Evolutionary conservation across 345 rosid species (phyloP), one percentile per base, ranked within the genome.

Genomic region (Angophora floribunda): DNA sequence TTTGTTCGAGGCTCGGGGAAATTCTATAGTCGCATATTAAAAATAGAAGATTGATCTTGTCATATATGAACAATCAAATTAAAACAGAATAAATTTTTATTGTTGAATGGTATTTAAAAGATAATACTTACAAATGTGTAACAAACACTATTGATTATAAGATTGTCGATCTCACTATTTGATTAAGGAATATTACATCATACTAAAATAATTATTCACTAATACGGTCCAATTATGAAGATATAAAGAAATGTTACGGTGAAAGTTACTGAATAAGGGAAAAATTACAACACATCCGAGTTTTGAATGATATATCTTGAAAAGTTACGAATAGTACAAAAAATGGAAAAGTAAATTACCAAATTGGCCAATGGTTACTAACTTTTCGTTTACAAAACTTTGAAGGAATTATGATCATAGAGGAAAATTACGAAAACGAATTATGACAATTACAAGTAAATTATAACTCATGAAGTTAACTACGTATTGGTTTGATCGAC

Each of bases 41-140:
- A 22, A 70, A 70, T 17, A 70, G 2, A 19, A 70, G 0, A 17
- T 36, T 19, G 80, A 13, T 70, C 47, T 5, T 4, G 4, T 36
- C 1, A 0, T 1, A 8, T 9, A 19, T 36, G 6, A 1, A 41
- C 13, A 0, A 4, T 19, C 36, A 70, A 26, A 36, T 36, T 36
- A 70, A 36, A 13, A 44, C 47, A 70, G 26, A 70, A 36, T 36
- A 9, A 36, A 70, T 70, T 70, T 70, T 13, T 9, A 36, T 7
- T 2, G 4, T 30, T 0, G 14, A 70, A 36, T 17, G 45, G 36
- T 36, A 17, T 70, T 19, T 9, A 5, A 36, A 36, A 36, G 47
- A 36, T 36, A 36, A 10, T 17, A 70, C 47, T 63, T 70, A 5
- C 26, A 19, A 0, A 70, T 17, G 24, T 36, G 17, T 17, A 36